Percentiles rank a stretch among this genome's conserved stretches.
These are phyloP conservation scores for Ophiognomonia clavigignenti-juglandacearum DNA, from an alignment of 2,329 filamentous ascomycete genomes.

Conservation along the genomic window DNA sequence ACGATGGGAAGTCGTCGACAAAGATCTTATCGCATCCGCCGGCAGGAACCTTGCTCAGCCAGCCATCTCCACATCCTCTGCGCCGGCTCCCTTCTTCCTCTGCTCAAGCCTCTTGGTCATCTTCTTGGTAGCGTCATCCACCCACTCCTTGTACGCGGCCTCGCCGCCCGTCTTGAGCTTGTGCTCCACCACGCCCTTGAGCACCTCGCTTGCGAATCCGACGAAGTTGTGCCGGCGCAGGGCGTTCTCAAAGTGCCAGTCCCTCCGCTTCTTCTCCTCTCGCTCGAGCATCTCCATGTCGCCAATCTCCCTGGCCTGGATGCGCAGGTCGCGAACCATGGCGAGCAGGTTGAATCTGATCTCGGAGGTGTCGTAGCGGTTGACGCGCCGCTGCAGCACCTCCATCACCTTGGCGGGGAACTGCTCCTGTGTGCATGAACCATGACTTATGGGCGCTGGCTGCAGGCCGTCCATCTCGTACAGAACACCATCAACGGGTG, in stretches of 20 bases:
- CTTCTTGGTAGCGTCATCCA: constrained; percentile 49
- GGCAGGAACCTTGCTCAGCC: constrained; percentile 14
- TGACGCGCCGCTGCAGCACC: constrained; percentile 81
- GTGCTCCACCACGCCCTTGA: constrained; percentile 75
- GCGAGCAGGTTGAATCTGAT: constrained; percentile 96
- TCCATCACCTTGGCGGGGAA: constrained; percentile 80
- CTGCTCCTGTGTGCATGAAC: constrained; percentile 60
- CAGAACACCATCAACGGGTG: constrained; percentile 68
- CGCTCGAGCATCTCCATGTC: constrained; percentile 72
- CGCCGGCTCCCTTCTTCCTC: constrained; percentile 23
- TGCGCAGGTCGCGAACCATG: constrained; percentile 78
- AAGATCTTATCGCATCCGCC: not conserved
- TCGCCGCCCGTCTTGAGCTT: constrained; percentile 65
- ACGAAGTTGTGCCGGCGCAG: constrained; percentile 92
- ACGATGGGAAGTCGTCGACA: not conserved
- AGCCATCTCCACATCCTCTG: constrained; percentile 27
- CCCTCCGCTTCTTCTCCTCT: constrained; percentile 77
- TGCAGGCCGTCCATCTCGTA: constrained; percentile 97
- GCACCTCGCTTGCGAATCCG: constrained; percentile 83
- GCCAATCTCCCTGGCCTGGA: constrained; percentile 73
- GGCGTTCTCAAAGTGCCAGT: constrained; percentile 95
- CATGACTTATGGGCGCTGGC: constrained; percentile 86
- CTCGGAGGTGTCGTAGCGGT: constrained; percentile 78
- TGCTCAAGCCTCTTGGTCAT: constrained; percentile 28
- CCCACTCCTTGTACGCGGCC: constrained; percentile 66